Conservation (phyloP, 441 rosid genomes). For the Erysimum cheiri region DNA sequence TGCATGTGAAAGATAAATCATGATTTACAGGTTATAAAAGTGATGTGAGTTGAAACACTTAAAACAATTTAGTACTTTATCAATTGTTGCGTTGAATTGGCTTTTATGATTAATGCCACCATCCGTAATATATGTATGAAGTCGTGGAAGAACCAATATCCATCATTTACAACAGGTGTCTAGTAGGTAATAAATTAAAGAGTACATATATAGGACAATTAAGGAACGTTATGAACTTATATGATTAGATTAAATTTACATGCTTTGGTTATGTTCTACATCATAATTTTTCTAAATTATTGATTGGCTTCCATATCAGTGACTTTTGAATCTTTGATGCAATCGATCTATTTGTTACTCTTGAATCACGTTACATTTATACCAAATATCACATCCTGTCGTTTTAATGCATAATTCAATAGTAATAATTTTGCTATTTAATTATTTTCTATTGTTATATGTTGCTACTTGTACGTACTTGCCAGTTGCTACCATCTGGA, state of each 20-base stretch:
- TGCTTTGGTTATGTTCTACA: background rate
- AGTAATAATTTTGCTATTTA: background rate
- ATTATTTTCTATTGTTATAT: background rate
- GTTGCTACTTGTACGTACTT: background rate
- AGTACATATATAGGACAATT: background rate
- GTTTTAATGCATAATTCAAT: background rate
- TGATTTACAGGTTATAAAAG: background rate
- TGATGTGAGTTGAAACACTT: constrained; percentile 6
- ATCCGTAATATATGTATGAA: background rate
- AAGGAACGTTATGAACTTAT: background rate
- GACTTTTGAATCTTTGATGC: background rate
- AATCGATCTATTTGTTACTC: background rate
- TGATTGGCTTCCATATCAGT: background rate
- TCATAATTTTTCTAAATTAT: background rate
- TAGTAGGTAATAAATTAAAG: background rate
- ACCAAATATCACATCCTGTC: background rate
- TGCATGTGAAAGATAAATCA: background rate
- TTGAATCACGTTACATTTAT: background rate
- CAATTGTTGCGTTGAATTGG: background rate
- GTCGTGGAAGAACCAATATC: background rate
- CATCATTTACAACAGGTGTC: background rate
- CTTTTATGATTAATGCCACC: background rate
- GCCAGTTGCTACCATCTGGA: background rate
- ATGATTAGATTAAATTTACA: background rate
- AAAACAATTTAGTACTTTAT: background rate